Evolutionary conservation across 2,329 filamentous ascomycete species (phyloP).

Genomic region (Sporothrix pallida): DNA sequence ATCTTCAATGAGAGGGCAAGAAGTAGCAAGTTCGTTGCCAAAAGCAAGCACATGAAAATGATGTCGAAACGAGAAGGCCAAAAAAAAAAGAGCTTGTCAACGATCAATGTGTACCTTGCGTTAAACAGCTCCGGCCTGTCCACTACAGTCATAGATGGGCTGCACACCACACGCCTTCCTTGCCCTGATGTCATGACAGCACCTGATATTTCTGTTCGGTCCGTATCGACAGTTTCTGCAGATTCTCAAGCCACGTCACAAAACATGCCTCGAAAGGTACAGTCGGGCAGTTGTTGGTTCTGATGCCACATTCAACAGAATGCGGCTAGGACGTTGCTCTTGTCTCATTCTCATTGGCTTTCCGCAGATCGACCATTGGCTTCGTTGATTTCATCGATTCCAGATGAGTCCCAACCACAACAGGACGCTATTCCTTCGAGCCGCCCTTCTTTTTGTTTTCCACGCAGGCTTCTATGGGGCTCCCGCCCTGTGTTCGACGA

Average conservation of each 20-base stretch:
- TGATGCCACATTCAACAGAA: background rate
- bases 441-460: slow-evolving; percentile 35
- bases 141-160: background rate
- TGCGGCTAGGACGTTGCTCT: slow-evolving; percentile 9
- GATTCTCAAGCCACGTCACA: slow-evolving; percentile 8
- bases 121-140: too few relatives aligned
- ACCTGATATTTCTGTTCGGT: background rate
- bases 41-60: background rate
- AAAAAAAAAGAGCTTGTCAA: background rate
- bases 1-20: background rate
- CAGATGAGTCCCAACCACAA: slow-evolving; percentile 1
- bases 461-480: slow-evolving; percentile 40
- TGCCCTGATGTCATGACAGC: background rate
- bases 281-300: background rate
- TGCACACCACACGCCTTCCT: background rate
- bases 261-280: background rate
- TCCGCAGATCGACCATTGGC: slow-evolving; percentile 14
- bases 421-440: slow-evolving; percentile 19
- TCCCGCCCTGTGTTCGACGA: slow-evolving; percentile 35
- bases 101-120: background rate
- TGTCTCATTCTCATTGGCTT: slow-evolving; percentile 23
- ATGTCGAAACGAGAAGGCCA: background rate
- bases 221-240: background rate
- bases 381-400: slow-evolving; percentile 13
- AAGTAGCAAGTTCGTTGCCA: background rate